Conservation (phyloP, 2,329 filamentous ascomycete species). For the Esteya vermicola region DNA sequence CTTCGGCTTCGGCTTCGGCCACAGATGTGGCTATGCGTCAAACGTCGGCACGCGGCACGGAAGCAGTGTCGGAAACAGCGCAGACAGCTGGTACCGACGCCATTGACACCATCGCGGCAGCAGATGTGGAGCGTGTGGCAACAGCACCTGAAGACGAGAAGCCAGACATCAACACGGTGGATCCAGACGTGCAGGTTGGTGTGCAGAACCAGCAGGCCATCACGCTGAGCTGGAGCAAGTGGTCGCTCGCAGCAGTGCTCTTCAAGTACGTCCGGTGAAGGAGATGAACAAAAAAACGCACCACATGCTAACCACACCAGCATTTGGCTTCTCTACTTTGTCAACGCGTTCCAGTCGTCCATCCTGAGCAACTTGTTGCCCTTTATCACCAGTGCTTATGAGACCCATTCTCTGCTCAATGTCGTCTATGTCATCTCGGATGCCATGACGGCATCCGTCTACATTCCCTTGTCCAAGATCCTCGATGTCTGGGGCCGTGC, state of each 20-base stretch:
- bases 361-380: slow-evolving; percentile 27
- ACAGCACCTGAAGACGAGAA: neutral
- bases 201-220: slow-evolving; percentile 32
- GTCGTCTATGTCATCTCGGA: slow-evolving; percentile 38
- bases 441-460: slow-evolving; percentile 42
- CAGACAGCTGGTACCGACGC: neutral
- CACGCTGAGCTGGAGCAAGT: slow-evolving; percentile 26
- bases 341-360: slow-evolving; percentile 31
- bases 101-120: neutral
- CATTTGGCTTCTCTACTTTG: slow-evolving; percentile 35
- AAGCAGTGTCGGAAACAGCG: neutral
- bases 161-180: neutral
- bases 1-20: neutral
- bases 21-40: neutral
- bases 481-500: slow-evolving; percentile 33
- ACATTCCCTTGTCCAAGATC: slow-evolving; percentile 32
- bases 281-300: neutral
- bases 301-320: slow-evolving; percentile 11
- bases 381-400: slow-evolving; percentile 35
- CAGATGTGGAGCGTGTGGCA: too few relatives aligned
- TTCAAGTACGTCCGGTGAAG: slow-evolving; percentile 21
- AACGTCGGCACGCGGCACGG: neutral
- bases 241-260: slow-evolving; percentile 27
- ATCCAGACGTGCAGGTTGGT: slow-evolving; percentile 23
- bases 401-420: slow-evolving; percentile 37